These are phyloP conservation scores for Leccinum longicurvipes DNA, from an alignment of 768 basidiomycete species.

Conservation along the genomic window DNA sequence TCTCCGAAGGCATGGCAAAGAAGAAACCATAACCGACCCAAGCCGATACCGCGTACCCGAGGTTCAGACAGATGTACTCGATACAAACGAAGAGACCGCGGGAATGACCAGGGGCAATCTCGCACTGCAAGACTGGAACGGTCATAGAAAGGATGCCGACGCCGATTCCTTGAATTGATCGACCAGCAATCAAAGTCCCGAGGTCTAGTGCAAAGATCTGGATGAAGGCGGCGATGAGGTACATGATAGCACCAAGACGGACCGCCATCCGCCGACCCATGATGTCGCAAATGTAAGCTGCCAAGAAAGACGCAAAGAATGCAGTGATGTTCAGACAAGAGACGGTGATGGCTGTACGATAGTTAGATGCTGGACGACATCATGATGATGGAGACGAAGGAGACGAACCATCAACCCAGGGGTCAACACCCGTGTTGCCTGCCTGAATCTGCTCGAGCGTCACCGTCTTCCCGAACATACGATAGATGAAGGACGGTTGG, in stretches of 20 bases:
- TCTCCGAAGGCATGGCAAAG: slow-evolving; percentile 42
- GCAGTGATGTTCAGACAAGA: slow-evolving; percentile 51
- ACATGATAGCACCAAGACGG: slow-evolving; percentile 47
- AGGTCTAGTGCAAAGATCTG: slow-evolving; percentile 49
- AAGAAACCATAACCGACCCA: slow-evolving; percentile 52
- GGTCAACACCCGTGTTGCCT: slow-evolving; percentile 42
- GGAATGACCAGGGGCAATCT: slow-evolving; percentile 44
- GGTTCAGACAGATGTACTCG: slow-evolving; percentile 51
- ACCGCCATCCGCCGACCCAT: slow-evolving; percentile 51
- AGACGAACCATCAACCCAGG: slow-evolving; percentile 44
- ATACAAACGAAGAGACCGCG: slow-evolving; percentile 54
- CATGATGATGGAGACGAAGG: neutral
- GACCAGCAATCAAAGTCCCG: slow-evolving; percentile 37
- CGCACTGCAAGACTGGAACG: slow-evolving; percentile 47
- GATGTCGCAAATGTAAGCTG: slow-evolving; percentile 49
- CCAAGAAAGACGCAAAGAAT: slow-evolving; percentile 40
- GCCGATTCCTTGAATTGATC: slow-evolving; percentile 46
- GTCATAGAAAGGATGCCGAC: slow-evolving; percentile 52
- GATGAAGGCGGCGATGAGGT: slow-evolving; percentile 47
- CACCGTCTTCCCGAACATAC: slow-evolving; percentile 46
- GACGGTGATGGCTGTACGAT: slow-evolving; percentile 42
- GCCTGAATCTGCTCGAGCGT: slow-evolving; percentile 43
- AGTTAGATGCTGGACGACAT: neutral
- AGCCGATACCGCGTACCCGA: slow-evolving; percentile 47
- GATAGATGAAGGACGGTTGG: slow-evolving; percentile 48